Conservation (phyloP, 352 stramenopile species). For the Globisporangium yorkense region DNA sequence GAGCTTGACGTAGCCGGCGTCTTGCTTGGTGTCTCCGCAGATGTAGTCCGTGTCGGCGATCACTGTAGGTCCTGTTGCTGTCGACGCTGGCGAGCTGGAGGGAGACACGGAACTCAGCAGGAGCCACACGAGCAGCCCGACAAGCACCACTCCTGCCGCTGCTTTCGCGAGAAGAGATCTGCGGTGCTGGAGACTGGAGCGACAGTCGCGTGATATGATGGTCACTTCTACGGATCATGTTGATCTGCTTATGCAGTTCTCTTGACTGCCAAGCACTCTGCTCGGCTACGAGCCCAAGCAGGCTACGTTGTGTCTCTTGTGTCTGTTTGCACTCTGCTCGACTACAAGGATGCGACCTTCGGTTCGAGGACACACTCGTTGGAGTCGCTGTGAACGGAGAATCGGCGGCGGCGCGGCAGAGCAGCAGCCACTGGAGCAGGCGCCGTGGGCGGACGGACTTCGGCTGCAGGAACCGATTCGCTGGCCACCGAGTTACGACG, state of each 20-base stretch:
- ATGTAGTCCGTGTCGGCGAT: background rate
- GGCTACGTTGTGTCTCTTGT: background rate
- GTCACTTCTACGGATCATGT: too few relatives aligned
- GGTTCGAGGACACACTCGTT: background rate
- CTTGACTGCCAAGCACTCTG: background rate
- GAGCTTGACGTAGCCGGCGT: background rate
- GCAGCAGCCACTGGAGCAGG: background rate
- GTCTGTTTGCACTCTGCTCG: background rate
- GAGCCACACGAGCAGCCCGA: background rate
- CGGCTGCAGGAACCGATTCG: background rate
- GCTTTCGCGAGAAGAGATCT: background rate
- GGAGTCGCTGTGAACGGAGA: background rate
- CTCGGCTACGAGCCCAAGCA: background rate
- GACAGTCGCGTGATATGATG: background rate
- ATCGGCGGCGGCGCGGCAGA: slow-evolving; percentile 4
- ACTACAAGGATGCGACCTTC: background rate
- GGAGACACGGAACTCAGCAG: background rate
- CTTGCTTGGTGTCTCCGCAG: background rate
- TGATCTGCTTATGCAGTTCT: too few relatives aligned
- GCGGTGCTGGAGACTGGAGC: background rate
- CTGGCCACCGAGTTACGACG: slow-evolving; percentile 10
- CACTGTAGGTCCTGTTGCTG: background rate
- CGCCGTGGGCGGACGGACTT: background rate
- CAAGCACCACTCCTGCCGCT: background rate
- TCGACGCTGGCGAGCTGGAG: background rate